Evolutionary conservation across 129 eudicot species (phyloP).

Genomic region (Deinandra increscens): DNA sequence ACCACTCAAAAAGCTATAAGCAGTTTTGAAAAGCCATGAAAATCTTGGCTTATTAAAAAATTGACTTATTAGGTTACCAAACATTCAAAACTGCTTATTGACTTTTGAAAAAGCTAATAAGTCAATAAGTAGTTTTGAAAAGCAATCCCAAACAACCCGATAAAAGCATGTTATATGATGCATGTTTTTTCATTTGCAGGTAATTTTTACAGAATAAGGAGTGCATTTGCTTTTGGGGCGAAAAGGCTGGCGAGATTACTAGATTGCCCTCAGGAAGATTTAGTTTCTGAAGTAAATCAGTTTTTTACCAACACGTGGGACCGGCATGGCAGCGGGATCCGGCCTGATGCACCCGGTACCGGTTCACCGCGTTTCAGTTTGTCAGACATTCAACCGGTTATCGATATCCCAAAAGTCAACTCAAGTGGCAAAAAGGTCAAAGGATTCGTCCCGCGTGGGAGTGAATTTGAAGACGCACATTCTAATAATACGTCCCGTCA

Average conservation of each 20-base stretch:
- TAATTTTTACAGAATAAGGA: constrained; percentile 70
- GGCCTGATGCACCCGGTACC: constrained; percentile 66
- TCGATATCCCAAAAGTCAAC: constrained; percentile 15
- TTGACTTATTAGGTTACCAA: too few species aligned
- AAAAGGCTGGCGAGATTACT: constrained; percentile 73
- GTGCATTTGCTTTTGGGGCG: constrained; percentile 80
- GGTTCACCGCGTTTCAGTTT: constrained; percentile 18
- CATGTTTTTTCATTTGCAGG: constrained; percentile 40
- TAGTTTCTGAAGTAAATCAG: constrained; percentile 58
- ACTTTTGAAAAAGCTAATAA: too few species aligned
- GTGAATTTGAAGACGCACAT: constrained; percentile 33
- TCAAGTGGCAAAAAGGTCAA: constrained; percentile 34
- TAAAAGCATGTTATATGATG: not conserved
- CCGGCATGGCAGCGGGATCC: constrained; percentile 72
- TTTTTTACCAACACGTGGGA: constrained; percentile 79
- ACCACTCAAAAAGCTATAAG: too few species aligned
- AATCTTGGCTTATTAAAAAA: too few species aligned
- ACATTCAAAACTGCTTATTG: too few species aligned
- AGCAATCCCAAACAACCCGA: too few species aligned
- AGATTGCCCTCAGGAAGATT: constrained; percentile 63
- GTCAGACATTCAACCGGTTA: constrained; percentile 27
- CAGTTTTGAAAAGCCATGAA: too few species aligned
- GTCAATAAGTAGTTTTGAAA: too few species aligned
- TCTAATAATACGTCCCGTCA: constrained; percentile 33
- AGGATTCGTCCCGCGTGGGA: constrained; percentile 31